Evolutionary conservation across 495 filamentous ascomycete genomes (phyloP).

Genomic region (Aspergillus nidulans): DNA sequence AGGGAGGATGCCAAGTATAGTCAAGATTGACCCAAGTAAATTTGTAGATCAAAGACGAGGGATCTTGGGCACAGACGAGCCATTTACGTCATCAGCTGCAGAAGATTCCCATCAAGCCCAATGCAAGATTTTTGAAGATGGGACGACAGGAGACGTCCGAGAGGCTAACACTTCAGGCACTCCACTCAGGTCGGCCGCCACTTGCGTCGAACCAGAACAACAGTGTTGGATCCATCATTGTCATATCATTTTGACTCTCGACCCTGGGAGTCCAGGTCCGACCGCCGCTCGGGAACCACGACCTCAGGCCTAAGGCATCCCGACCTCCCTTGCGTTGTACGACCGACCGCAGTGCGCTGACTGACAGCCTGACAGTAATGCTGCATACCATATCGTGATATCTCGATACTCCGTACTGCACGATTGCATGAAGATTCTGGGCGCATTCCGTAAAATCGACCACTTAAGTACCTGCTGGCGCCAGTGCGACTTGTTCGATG

Average conservation of each 20-base stretch:
- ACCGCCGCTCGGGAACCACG: conserved; percentile 2
- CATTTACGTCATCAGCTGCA: conserved; percentile 17
- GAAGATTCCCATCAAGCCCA: background rate
- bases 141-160: background rate
- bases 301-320: conserved; percentile 7
- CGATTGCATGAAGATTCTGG: background rate
- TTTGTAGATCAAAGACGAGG: background rate
- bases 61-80: background rate
- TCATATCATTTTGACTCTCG: background rate
- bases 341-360: background rate
- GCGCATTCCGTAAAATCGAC: background rate
- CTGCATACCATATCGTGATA: background rate
- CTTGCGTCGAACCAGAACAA: background rate
- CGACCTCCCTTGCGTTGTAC: conserved; percentile 12
- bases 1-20: background rate
- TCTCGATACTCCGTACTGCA: background rate
- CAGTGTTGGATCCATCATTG: background rate
- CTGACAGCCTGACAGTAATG: conserved; percentile 1
- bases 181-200: background rate
- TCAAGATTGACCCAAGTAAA: conserved; percentile 3
- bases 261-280: conserved; percentile 1
- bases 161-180: background rate
- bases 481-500: background rate
- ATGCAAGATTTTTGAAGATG: background rate
- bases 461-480: background rate